phyloP scores from a whole-genome alignment of 805 yeast species.

The Ascoidea rubescens region DNA sequence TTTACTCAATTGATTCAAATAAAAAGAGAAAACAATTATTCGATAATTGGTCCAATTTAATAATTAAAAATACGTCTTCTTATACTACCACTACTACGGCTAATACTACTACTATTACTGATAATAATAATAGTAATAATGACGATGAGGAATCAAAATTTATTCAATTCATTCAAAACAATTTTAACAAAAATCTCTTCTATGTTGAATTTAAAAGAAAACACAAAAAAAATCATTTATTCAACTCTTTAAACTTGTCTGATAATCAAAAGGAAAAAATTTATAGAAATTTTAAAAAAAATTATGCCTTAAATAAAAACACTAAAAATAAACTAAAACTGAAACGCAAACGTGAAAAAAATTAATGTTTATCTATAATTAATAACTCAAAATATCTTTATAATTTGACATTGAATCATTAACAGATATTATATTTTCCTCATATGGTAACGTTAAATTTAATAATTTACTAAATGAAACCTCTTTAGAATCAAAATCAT shows the following conservation, averaged over 20 bases:
- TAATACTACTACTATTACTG: neutral
- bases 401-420: too few relatives aligned
- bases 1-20: slow-evolving; percentile 20
- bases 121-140: neutral
- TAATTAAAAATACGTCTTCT: slow-evolving; percentile 4
- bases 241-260: too few relatives aligned
- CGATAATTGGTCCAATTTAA: slow-evolving; percentile 29
- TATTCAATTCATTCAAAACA: too few relatives aligned
- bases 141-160: neutral
- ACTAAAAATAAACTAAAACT: too few relatives aligned
- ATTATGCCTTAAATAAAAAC: slow-evolving; percentile 1
- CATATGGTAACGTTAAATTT: neutral
- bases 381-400: too few relatives aligned
- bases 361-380: too few relatives aligned
- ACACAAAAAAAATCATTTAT: too few relatives aligned
- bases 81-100: neutral
- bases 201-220: neutral
- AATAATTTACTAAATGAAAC: neutral
- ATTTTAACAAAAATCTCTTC: too few relatives aligned
- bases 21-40: slow-evolving; percentile 24
- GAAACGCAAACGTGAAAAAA: too few relatives aligned
- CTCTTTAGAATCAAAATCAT: neutral
- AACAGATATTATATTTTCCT: neutral
- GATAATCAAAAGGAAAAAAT: neutral
- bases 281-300: slow-evolving; percentile 12